These are phyloP conservation scores for Megacollybia platyphylla DNA, from an alignment of 1,284 basidiomycete species.

Conservation along the genomic window DNA sequence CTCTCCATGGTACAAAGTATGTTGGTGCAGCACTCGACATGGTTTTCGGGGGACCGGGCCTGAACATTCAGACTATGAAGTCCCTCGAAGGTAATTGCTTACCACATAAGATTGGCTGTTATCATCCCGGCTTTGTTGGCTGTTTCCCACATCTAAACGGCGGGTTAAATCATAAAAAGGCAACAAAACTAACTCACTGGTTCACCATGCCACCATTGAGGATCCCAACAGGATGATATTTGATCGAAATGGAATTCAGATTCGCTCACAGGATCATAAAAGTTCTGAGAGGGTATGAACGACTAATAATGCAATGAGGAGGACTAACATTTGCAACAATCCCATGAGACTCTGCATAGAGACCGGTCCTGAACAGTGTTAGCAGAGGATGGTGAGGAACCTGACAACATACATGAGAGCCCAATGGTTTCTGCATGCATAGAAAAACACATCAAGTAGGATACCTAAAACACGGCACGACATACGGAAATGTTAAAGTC, in stretches of 20 bases:
- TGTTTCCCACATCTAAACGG: slow-evolving; percentile 76
- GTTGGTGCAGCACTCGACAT: slow-evolving; percentile 50
- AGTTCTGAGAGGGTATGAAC: slow-evolving; percentile 40
- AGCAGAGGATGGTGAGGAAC: background rate
- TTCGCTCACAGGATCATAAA: slow-evolving; percentile 62
- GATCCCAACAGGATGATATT: slow-evolving; percentile 46
- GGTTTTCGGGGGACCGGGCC: slow-evolving; percentile 75
- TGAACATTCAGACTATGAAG: slow-evolving; percentile 14
- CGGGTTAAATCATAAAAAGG: background rate
- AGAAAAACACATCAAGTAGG: background rate
- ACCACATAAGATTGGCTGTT: slow-evolving; percentile 88
- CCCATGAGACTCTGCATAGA: slow-evolving; percentile 81
- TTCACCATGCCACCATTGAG: slow-evolving; percentile 80
- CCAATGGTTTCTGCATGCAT: slow-evolving; percentile 66
- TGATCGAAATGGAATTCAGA: slow-evolving; percentile 63
- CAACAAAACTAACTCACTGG: slow-evolving; percentile 38
- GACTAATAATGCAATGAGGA: background rate
- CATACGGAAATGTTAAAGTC: slow-evolving; percentile 85
- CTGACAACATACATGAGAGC: slow-evolving; percentile 43
- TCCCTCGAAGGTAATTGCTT: slow-evolving; percentile 12
- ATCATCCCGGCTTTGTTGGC: slow-evolving; percentile 60
- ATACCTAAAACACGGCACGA: background rate
- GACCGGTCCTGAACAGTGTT: slow-evolving; percentile 54
- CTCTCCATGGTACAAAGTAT: slow-evolving; percentile 66
- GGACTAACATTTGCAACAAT: slow-evolving; percentile 74